These are phyloP conservation scores for Prunus armeniaca DNA, from an alignment of 306 rosid species.

Conservation along the genomic window DNA sequence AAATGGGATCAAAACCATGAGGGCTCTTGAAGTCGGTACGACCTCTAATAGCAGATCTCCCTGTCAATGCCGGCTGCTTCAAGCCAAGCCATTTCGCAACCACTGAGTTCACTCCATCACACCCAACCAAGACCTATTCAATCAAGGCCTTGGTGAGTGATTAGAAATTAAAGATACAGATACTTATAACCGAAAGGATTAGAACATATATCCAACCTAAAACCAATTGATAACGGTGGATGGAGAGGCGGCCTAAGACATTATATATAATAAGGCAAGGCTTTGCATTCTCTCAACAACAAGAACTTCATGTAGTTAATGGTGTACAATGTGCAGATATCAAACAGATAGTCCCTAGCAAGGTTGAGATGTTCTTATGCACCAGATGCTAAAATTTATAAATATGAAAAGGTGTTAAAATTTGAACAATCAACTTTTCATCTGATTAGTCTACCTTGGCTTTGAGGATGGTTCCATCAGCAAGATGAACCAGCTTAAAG, in stretches of 20 bases:
- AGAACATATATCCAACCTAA: no score
- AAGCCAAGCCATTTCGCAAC: constrained; percentile 30
- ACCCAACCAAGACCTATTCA: constrained; percentile 20
- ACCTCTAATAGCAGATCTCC: constrained; percentile 30
- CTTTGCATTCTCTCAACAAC: neutral
- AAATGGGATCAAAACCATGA: constrained; percentile 24
- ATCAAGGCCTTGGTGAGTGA: neutral
- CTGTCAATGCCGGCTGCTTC: constrained; percentile 8
- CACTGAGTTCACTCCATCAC: constrained; percentile 34
- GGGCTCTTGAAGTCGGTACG: neutral
- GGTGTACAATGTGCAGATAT: no score
- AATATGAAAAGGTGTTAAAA: no score
- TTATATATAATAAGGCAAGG: neutral
- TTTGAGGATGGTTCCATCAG: constrained; percentile 51
- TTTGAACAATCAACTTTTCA: no score
- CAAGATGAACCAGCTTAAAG: constrained; percentile 49
- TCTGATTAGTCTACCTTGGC: constrained; percentile 40
- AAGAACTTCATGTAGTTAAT: no score
- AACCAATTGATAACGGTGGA: no score
- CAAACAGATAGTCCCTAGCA: no score
- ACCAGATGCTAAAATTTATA: no score
- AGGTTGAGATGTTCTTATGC: no score
- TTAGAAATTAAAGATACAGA: neutral
- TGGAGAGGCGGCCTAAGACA: no score
- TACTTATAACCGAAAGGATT: no score